Evolutionary conservation across 768 basidiomycete genomes (phyloP), one percentile per base, ranked within the genome.

Genomic region (Austroboletus eburneus): DNA sequence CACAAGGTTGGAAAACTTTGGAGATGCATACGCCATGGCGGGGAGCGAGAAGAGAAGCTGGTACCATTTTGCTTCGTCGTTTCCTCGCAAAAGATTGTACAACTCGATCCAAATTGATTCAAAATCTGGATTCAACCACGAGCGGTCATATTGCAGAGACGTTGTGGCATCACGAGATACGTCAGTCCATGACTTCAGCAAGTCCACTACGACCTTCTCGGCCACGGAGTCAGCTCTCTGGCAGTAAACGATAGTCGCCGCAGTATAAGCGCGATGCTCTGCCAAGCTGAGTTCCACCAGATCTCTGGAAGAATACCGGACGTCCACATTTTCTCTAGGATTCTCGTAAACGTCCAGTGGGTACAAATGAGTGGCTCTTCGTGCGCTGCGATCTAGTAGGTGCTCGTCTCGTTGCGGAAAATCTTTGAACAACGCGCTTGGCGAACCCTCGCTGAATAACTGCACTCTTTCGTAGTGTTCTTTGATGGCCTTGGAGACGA

Each of bases 41-140:
- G 64, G 52, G 9, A 69, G 51, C 8, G 57, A 55, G 27, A 69
- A 69, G 7, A 55, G 42, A 14, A 69, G 16, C 25, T 47, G 55
- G 25, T 39, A 58, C 35, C 46, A 51, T 38, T 57, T 25, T 17
- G 7, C 7, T n/a, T 34, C 48, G 9, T 42, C 3, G 18, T 48
- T 39, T 27, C 18, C 13, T 42, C 59, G 60, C 39, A 56, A 59
- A 18, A 55, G 25, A 30, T 65, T 41, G 23, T 66, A 68, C 9
- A 60, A 36, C 14, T 61, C 43, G 39, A 69, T 38, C 54, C 63
- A 69, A 5, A 48, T 44, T 5, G 42, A 39, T 0, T 53, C 23
- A 4, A 69, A 49, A 13, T 42, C 13, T 0, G 51, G 59, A 1
- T 39, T 18, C 29, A 69, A 50, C 61, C 66, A 69, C 5, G 54